phyloP scores from a whole-genome alignment of 2,329 filamentous ascomycete genomes.

The Neofusicoccum ribis region DNA sequence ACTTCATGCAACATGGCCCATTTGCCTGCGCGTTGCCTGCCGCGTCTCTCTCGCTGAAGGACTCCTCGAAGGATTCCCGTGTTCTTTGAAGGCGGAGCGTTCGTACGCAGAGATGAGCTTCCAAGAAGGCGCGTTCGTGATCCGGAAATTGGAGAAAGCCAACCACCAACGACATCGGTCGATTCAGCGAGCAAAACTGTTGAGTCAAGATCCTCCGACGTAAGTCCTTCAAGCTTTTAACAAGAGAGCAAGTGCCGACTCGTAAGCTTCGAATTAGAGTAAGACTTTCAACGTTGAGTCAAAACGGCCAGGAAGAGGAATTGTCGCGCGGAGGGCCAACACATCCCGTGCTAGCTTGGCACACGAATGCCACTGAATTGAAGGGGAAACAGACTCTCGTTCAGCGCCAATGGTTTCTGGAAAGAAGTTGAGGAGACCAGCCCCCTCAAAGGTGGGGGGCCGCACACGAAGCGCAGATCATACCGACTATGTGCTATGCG shows the following conservation, averaged over 20 bases:
- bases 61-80: background rate
- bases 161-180: background rate
- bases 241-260: background rate
- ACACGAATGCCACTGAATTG: too few species aligned
- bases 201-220: background rate
- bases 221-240: background rate
- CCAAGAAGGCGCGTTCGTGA: slow-evolving; percentile 6
- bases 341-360: too few species aligned
- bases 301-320: background rate
- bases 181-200: background rate
- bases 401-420: too few species aligned
- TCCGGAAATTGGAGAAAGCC: slow-evolving; percentile 1
- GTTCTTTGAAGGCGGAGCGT: background rate
- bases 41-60: too few species aligned
- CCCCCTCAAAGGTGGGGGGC: background rate
- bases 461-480: background rate
- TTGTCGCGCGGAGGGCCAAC: too few species aligned
- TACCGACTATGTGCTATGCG: background rate
- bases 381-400: too few species aligned
- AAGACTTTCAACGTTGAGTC: background rate
- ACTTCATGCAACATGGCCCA: background rate
- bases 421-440: background rate
- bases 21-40: background rate
- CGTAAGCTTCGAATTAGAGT: background rate
- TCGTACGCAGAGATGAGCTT: background rate